Conservation (phyloP, 208 protist genomes). For the Acanthamoeba royreba region DNA sequence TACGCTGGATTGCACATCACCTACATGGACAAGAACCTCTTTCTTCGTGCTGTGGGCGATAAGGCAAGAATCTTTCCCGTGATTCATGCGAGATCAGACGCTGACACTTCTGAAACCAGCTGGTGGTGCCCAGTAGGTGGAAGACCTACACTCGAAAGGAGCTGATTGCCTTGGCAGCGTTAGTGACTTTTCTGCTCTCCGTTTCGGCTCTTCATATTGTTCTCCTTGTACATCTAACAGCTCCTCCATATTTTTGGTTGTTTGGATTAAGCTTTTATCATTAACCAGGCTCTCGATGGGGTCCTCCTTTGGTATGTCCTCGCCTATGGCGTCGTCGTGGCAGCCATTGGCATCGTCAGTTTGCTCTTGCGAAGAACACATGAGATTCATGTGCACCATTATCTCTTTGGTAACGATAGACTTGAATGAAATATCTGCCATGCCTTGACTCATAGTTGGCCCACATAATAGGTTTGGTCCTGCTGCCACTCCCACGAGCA, state of each 20-base stretch:
- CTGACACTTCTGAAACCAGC: not conserved
- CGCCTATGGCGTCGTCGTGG: not conserved
- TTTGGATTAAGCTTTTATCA: not conserved
- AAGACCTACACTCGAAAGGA: not conserved
- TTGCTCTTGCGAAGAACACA: not conserved
- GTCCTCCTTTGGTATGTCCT: not conserved
- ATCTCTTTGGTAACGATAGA: not conserved
- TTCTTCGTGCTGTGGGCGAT: not conserved
- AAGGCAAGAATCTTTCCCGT: not conserved
- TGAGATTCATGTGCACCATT: not conserved
- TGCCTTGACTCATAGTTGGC: not conserved
- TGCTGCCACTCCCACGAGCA: not conserved
- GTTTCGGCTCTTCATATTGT: not conserved
- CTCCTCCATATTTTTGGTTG: not conserved
- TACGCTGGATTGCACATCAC: not conserved
- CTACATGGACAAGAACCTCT: constrained; percentile 38
- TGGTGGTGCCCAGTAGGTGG: not conserved
- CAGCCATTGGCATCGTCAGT: not conserved
- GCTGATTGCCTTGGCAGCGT: not conserved
- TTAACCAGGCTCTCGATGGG: not conserved
- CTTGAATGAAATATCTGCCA: not conserved
- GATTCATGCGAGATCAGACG: no score
- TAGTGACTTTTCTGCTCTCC: not conserved
- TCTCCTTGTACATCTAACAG: not conserved
- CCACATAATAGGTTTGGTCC: not conserved